Evolutionary conservation across 345 rosid genomes (phyloP), one percentile per base, ranked within the genome.

Genomic region (Camelina laxa): DNA sequence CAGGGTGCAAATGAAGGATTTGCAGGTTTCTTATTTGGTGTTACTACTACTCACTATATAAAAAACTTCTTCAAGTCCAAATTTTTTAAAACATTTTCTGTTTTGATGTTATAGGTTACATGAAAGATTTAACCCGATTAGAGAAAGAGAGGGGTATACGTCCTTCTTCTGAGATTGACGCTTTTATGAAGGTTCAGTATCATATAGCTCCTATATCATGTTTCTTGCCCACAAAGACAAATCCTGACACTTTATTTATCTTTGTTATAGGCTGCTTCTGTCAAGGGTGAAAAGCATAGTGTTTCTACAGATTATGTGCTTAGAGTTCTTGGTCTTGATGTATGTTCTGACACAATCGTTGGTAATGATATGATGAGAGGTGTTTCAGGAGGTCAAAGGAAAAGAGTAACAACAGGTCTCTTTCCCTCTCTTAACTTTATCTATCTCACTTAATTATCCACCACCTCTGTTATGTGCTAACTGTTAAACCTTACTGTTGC

Each of bases 331-430:
- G 98, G 98, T 67, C 94, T 93, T 68, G 96, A 93, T 67, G 65
- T 88, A 61, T 91, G 98, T 72, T 81, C 98, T 22, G 96, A 93
- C 57, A 93, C 98, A 17, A 63, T 86, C 17, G 97, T 91, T 35
- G 98, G 98, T 54, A 91, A 79, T 77, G 98, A 93, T 56, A 93
- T 93, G 98, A 75, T 89, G 69, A 86, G 98, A 84, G 98, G 98
- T 30, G 92, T 93, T 73, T 93, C 98, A 4, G 98, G 98, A 55
- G 98, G 98, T 58, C 98, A 91, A 57, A 88, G 90, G 53, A 93
- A 91, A 81, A 84, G 98, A 78, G 97, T 93, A 65, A 91, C 98
- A 27, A 89, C 98, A 75, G 97, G 98, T 93, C 50, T 62, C 61
- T 77, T 67, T 82, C 79, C 55, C 75, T 66, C 67, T 76, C 73